A percentile compares a stretch with the other conserved stretches of the same genome.
Conservation (phyloP, 2,329 filamentous ascomycete genomes). For the Epichloe amarillans region DNA sequence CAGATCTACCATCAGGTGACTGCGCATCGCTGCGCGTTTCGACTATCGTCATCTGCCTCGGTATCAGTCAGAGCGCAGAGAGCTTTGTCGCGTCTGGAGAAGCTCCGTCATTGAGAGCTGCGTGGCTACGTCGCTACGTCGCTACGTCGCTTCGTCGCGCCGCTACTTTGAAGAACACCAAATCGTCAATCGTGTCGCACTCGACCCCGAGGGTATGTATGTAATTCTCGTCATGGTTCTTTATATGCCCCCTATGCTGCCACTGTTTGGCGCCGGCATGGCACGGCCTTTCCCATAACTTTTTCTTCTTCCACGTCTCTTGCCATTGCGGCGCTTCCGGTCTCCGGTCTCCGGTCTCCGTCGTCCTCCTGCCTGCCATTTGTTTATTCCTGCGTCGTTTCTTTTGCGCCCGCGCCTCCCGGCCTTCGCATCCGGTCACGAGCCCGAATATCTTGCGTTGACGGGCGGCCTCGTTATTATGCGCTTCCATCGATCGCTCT, state of each 20-base stretch:
- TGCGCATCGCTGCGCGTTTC: conserved; percentile 9
- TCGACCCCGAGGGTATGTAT: conserved; percentile 2
- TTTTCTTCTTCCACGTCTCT: not conserved
- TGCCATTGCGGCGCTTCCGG: not conserved
- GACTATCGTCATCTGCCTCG: conserved; percentile 11
- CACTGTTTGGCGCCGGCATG: not conserved
- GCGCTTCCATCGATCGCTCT: not conserved
- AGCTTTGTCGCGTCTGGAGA: conserved; percentile 8
- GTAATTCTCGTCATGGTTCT: not conserved
- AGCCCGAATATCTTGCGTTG: not conserved
- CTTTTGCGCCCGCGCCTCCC: not conserved
- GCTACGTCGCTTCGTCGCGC: conserved; percentile 9
- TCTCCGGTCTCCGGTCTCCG: not conserved
- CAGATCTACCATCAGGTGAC: conserved; percentile 38
- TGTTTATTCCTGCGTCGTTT: not conserved
- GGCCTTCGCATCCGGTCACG: not conserved
- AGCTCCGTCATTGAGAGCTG: conserved; percentile 6
- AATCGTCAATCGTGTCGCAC: conserved; percentile 4
- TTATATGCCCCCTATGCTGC: not conserved
- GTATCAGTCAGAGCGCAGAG: conserved; percentile 13
- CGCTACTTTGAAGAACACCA: conserved; percentile 1
- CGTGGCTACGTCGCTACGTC: conserved; percentile 10
- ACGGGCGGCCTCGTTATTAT: conserved; percentile 1
- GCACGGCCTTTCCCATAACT: not conserved
- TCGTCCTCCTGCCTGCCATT: not conserved